Evolutionary conservation across 2,329 filamentous ascomycete species (phyloP), one percentile per base, ranked within the genome.

Genomic region (Xylariaceae sp.): DNA sequence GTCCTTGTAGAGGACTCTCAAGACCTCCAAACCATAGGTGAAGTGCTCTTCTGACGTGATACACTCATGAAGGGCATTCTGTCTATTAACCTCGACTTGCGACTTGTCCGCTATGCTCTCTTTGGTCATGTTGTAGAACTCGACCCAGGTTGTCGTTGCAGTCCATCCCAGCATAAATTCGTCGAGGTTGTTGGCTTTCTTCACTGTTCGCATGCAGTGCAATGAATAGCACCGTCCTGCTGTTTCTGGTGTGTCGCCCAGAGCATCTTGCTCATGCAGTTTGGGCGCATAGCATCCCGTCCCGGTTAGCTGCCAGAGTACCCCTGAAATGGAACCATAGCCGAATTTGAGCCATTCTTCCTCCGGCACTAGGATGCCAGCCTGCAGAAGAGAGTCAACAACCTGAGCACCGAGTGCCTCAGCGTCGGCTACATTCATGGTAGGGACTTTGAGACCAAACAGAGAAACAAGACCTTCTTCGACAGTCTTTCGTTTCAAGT

Each of bases 271-370:
- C 48, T 88, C 79, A 66, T 99, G 94, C 9, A 97, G 69, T 62
- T 85, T 89, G 1, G 89, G 82, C 4, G 92, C 85, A 68, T 99
- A 99, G 66, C 94, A 99, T 12, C 94, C 94, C 18, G 83, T 83
- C 6, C 91, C 90, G 3, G 91, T 96, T 43, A 99, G 75, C 67
- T 99, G 95, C 78, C 88, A 96, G 40, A 99, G 74, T 5, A 99
- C 91, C 48, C 94, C 95, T 18, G 88, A 91, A 62, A 97, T 83
- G 19, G 80, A 81, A 6, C 86, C 89, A 1, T 80, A 76, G 6
- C 89, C 87, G 64, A 97, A 91, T 65, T 95, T 96, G 57, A 99
- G 86, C 94, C 95, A 99, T 71, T 99, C 95, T 68, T 99, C 94
- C 32, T 96, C 92, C 12, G 86, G 85, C 5, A 95, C 75, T 31